phyloP scores from a whole-genome alignment of 805 yeast genomes.

The Candida oleophila region DNA sequence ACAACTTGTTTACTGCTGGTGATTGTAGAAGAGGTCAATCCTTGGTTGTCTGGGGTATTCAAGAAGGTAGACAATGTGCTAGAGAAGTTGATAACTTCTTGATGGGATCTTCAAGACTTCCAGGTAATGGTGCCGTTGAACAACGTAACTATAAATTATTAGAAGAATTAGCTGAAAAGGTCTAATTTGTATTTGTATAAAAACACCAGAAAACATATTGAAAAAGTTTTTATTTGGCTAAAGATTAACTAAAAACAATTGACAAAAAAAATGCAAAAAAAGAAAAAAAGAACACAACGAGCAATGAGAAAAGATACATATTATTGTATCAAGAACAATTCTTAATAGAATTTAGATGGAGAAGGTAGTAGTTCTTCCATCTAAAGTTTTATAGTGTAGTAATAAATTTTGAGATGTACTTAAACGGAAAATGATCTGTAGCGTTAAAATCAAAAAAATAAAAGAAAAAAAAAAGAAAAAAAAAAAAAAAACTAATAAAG shows the following conservation, averaged over 20 bases:
- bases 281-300: neutral
- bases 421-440: too few species aligned
- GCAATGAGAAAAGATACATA: neutral
- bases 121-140: slow-evolving; percentile 91
- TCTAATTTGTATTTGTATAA: too few species aligned
- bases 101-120: slow-evolving; percentile 77
- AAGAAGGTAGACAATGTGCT: slow-evolving; percentile 99
- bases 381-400: neutral
- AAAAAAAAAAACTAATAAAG: too few species aligned
- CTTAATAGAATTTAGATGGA: neutral
- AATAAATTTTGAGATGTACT: neutral
- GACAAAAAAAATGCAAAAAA: neutral
- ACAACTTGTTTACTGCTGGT: slow-evolving; percentile 90
- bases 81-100: slow-evolving; percentile 82
- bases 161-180: slow-evolving; percentile 72
- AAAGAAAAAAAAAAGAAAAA: too few species aligned
- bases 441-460: too few species aligned
- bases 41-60: slow-evolving; percentile 98
- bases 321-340: too few species aligned
- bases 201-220: too few species aligned
- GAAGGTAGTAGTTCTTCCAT: neutral
- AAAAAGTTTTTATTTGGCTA: too few species aligned
- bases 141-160: slow-evolving; percentile 76
- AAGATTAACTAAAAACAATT: too few species aligned
- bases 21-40: slow-evolving; percentile 99